These are phyloP conservation scores for Tripterygium wilfordii DNA, from an alignment of 177 flowering plant species.

Conservation along the genomic window DNA sequence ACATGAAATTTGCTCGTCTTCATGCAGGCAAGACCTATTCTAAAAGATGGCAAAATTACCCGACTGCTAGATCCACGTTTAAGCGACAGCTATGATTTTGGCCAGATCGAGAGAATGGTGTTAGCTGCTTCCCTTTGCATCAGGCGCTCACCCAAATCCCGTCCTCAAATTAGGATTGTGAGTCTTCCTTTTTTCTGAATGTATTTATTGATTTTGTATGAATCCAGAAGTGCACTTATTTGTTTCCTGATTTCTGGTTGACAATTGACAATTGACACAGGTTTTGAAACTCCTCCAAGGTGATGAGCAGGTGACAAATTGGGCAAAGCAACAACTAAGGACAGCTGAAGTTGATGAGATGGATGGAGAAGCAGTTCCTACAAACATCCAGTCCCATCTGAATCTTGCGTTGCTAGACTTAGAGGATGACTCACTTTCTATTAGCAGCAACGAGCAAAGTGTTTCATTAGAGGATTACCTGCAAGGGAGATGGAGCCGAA, in stretches of 20 bases:
- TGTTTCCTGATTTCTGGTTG: no score
- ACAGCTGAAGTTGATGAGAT: conserved; percentile 38
- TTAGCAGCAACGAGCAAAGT: conserved; percentile 57
- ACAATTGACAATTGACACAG: no score
- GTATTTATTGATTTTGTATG: not conserved
- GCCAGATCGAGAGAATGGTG: conserved; percentile 73
- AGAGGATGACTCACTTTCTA: conserved; percentile 72
- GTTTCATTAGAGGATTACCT: conserved; percentile 77
- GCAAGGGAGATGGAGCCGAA: conserved; percentile 71
- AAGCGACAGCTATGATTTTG: conserved; percentile 31
- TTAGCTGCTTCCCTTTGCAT: conserved; percentile 84
- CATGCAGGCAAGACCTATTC: conserved; percentile 72
- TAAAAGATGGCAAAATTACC: conserved; percentile 48
- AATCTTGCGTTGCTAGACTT: conserved; percentile 81
- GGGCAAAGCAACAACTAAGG: conserved; percentile 57
- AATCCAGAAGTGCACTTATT: no score
- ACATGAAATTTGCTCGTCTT: no score
- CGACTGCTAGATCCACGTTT: conserved; percentile 64
- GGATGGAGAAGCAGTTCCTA: conserved; percentile 47
- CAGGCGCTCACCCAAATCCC: conserved; percentile 54
- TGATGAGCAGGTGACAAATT: conserved; percentile 53
- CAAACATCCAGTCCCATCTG: conserved; percentile 66
- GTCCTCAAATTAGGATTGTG: conserved; percentile 80
- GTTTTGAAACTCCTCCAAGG: conserved; percentile 83
- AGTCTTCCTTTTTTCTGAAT: conserved; percentile 18